A percentile compares a stretch with the other conserved stretches of the same genome.
phyloP scores from a whole-genome alignment of 202 grass and related monocot species.

The Panicum virgatum region DNA sequence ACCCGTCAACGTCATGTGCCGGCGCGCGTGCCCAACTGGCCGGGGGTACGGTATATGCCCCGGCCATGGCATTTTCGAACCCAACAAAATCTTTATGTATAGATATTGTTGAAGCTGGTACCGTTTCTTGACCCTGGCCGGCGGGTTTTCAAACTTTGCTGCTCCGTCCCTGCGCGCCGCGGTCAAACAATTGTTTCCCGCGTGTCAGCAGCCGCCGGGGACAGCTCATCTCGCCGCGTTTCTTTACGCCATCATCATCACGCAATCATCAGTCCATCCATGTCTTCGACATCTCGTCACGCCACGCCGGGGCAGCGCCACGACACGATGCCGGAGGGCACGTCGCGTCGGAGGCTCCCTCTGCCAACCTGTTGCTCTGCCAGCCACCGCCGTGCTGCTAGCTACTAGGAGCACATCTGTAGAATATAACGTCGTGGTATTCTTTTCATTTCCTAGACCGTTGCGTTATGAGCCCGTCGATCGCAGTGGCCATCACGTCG shows the following conservation, averaged over 20 bases:
- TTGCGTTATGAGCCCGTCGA: no score
- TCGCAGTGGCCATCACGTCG: neutral
- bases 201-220: neutral
- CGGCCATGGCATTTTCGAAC: slow-evolving; percentile 16
- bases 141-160: neutral
- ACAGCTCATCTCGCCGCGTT: neutral
- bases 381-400: neutral
- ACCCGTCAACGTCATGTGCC: slow-evolving; percentile 1
- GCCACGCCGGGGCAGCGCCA: no score
- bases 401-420: no score
- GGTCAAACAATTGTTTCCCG: slow-evolving; percentile 23
- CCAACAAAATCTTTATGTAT: slow-evolving; percentile 10
- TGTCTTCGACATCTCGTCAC: neutral
- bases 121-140: slow-evolving; percentile 9
- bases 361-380: neutral
- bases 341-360: neutral
- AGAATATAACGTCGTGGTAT: neutral
- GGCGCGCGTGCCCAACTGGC: slow-evolving; percentile 27
- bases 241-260: neutral
- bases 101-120: no score
- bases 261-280: slow-evolving; percentile 7
- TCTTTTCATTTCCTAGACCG: neutral
- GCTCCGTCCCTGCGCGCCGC: neutral
- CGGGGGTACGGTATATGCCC: neutral
- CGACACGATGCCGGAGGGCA: neutral